Base-by-base conservation (phyloP, 2,329 filamentous ascomycete species). In the Hymenoscyphus linearis region DNA sequence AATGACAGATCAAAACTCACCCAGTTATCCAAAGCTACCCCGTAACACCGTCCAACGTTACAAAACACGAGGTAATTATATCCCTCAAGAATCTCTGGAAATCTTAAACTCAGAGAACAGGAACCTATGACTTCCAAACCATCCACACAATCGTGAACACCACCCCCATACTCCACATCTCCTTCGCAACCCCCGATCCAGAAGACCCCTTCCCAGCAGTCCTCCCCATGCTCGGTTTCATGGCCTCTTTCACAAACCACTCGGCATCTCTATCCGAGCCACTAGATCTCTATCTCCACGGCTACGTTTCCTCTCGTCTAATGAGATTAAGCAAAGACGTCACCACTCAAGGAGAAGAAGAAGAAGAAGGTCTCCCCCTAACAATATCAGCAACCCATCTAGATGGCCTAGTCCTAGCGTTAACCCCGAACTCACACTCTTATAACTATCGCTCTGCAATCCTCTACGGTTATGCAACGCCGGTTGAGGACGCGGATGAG, bases 181-280 rank as follows among this genome's bases (percentile, higher is more conserved):
- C 90, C 66, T 95, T 95, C 80, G 83, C 77, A 79, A 10, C 78
- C 77, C 52, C 55, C 10, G n/a, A 36, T 13, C 60, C 61, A 35
- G 27, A 27, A 4, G 63, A 67, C 52, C 86, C 88, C 0, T 95
- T 93, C 71, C 90, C 91, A 3, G 83, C 85, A 57, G 86, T 88
- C 58, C 81, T 96, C 2, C 91, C 91, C 64, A 93, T 96, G 88
- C 91, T 96, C 69, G 90, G 90, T 54, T 85, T 90, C 69, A 89
- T 95, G 82, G 89, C 85, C 13, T 90, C 87, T 31, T 95, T 88
- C 72, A 77, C 78, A 62, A 77, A 80, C 0, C 87, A 87, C 7
- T n/a, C n/a, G 2, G 80, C 85, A n/a, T 79, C 80, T 59, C 79
- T 80, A 58, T 74, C 82, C n/a, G 86, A 92, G 65, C 85, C 87